Percentiles rank a stretch among this genome's conserved stretches.
Conservation (phyloP, 495 filamentous ascomycete genomes). For the Ramalina peruviana region DNA sequence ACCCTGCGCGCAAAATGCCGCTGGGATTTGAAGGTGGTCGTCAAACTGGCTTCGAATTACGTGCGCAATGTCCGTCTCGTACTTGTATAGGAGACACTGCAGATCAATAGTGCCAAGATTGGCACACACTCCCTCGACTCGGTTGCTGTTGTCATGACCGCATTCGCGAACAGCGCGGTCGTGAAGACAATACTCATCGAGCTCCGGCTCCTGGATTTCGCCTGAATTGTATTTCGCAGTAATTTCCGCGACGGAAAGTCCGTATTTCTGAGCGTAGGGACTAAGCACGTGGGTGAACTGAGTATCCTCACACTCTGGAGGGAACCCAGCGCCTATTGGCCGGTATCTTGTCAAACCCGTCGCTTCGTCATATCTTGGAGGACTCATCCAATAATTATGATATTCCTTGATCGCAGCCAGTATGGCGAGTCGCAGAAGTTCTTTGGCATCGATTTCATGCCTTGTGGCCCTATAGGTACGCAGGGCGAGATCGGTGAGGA, state of each 20-base stretch:
- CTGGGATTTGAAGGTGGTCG: conserved; percentile 63
- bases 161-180: conserved; percentile 90
- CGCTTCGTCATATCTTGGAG: conserved; percentile 62
- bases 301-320: conserved; percentile 81
- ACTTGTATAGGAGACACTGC: conserved; percentile 89
- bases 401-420: conserved; percentile 97
- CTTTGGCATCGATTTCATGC: conserved; percentile 56
- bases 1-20: conserved; percentile 51
- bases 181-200: conserved; percentile 91
- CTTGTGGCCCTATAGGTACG: conserved; percentile 79
- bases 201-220: conserved; percentile 64
- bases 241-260: conserved; percentile 67
- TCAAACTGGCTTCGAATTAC: conserved; percentile 70
- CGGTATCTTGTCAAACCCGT: conserved; percentile 85
- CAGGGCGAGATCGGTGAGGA: conserved; percentile 93
- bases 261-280: conserved; percentile 76
- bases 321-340: conserved; percentile 68
- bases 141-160: conserved; percentile 93
- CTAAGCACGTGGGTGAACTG: conserved; percentile 79
- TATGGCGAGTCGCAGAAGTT: conserved; percentile 64
- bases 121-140: conserved; percentile 74
- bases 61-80: conserved; percentile 79
- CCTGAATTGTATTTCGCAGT: conserved; percentile 73
- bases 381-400: conserved; percentile 72
- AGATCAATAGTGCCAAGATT: conserved; percentile 88